Evolutionary conservation across 257 asterid species (phyloP), one percentile per base, ranked within the genome.

Genomic region (Cynanchum wilfordii): DNA sequence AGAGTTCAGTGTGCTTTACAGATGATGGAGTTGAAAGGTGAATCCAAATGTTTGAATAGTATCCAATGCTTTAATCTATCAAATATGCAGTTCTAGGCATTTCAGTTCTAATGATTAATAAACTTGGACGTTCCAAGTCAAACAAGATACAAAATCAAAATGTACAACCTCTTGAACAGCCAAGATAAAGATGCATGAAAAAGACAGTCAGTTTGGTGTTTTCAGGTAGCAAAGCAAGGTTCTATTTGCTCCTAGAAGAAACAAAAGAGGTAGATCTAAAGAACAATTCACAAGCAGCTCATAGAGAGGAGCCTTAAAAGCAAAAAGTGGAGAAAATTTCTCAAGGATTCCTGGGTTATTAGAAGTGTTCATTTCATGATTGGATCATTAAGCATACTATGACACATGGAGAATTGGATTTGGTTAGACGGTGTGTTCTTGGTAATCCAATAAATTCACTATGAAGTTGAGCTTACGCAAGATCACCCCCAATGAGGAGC

Each of bases 401-500:
- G 49, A 63, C 73, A n/a, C 44, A 69, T 55, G 22, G 11, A 42
- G 8, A 42, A 42, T 7, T 42, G 47, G 47, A 42, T 42, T 42
- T 42, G 47, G 10, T 42, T 42, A 42, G 47, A 42, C 7, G 11
- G 47, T 42, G 47, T 42, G 47, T 42, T 42, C 47, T 42, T 42
- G 47, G 47, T 8, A 42, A 42, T 7, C 47, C 10, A 52, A 30
- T 36, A 30, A 33, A 38, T 16, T 30, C 10, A 42, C 45, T 51
- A 29, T n/a, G 38, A 6, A 19, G 8, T 55, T 56, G 87, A 84
- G 72, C 97, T 86, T 95, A 95, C 98, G 99, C 98, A 70, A 95
- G 99, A 87, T 95, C 99, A 76, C 99, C 99, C 82, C 99, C 99
- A 59, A 95, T 87, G 72, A 95, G 93, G 49, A 95, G 96, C 85